Percentiles rank a stretch among this genome's conserved stretches.
Conservation (phyloP, 352 stramenopile species). For the Thalassiosira allenii region DNA sequence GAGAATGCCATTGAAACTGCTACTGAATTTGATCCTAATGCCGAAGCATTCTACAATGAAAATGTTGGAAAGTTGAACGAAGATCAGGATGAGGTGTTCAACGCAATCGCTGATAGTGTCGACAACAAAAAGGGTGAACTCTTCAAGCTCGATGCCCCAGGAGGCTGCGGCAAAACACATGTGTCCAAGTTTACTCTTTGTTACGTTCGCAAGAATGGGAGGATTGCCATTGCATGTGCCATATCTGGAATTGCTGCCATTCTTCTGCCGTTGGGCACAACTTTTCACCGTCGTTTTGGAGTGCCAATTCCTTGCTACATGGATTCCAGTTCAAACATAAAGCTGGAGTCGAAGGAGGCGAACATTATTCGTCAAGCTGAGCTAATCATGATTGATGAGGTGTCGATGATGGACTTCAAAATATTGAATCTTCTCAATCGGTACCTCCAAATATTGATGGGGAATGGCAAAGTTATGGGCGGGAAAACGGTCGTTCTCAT, state of each 20-base stretch:
- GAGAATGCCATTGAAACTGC: background rate
- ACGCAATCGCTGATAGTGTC: background rate
- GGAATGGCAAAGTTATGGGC: conserved; percentile 1
- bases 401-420: background rate
- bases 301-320: background rate
- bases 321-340: conserved; percentile 14
- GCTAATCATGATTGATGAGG: conserved; percentile 25
- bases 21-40: background rate
- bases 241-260: conserved; percentile 22
- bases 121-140: background rate
- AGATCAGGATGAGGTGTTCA: conserved; percentile 10
- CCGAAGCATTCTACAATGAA: conserved; percentile 12
- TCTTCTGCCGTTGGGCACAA: background rate
- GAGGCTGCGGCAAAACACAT: conserved; percentile 25
- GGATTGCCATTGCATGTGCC: conserved; percentile 2
- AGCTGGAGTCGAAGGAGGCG: background rate
- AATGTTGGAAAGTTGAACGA: conserved; percentile 17
- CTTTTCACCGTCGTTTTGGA: conserved; percentile 7
- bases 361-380: background rate
- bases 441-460: background rate
- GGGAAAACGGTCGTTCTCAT: conserved; percentile 15
- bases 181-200: background rate
- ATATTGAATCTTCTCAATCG: conserved; percentile 5
- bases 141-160: conserved; percentile 15
- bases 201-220: background rate